Evolutionary conservation across 2,329 filamentous ascomycete genomes (phyloP), one percentile per base, ranked within the genome.

Genomic region (Metarhizium sp.): DNA sequence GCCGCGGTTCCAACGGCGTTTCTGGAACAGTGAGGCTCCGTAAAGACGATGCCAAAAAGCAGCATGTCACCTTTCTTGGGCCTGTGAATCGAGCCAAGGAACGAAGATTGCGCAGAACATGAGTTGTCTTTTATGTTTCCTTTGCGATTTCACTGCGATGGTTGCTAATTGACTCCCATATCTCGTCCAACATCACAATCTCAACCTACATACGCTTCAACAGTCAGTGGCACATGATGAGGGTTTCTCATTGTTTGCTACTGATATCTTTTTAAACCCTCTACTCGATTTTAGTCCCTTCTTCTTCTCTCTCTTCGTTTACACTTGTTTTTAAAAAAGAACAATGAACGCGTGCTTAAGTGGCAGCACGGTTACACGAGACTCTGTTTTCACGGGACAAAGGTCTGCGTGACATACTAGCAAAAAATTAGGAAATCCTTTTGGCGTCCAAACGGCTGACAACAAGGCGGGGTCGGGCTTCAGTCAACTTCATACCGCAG

Each of bases 11-110:
- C 32, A 72, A 71, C 13, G 71, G 73, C 18, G 72, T 78, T 45
- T 64, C 71, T 10, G 72, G 72, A 30, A 69, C 75, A 10, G 72
- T 79, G 55, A 75, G 76, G 56, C 69, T 81, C 32, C 75, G 78
- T 59, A 81, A 80, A 65, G 76, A 81, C 42, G 78, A 81, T 49
- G 64, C 68, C 48, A 81, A 80, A 59, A 54, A 56, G 43, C 57
- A 56, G 13, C 78, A 80, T 54, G 79, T 82, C 53, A 76, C 77
- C 13, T 79, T 82, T 62, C 78, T 82, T 54, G 75, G 70, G 38
- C 72, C 79, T 16, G 72, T 81, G 50, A 71, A 71, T 54, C 73
- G 67, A 40, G 65, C 64, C 46, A 69, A 65, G 54, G 63, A 69
- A 30, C 63, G 66, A 60, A 63, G 65, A 50, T 59, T 62, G 40